These are phyloP conservation scores for Silene uniflora DNA, from an alignment of 148 eudicot genomes.

Conservation along the genomic window DNA sequence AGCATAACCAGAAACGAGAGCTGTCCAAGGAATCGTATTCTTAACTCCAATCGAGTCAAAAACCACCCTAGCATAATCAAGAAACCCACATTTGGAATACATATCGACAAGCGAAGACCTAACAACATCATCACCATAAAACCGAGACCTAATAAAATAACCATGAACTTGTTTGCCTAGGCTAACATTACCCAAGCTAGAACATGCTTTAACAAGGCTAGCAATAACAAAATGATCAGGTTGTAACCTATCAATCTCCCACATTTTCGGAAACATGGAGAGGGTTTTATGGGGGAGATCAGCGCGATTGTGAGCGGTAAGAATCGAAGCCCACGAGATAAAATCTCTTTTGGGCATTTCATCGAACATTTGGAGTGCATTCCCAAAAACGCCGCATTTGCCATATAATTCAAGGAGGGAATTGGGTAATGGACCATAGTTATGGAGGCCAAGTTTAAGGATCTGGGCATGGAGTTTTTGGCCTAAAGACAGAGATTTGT, in stretches of 20 bases:
- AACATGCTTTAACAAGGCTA: conserved; percentile 53
- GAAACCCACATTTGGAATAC: no score
- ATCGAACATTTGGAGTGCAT: conserved; percentile 62
- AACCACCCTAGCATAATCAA: no score
- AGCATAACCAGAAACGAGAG: no score
- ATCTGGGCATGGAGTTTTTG: conserved; percentile 62
- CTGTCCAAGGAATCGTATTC: no score
- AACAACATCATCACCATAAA: no score
- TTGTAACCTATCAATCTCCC: conserved; percentile 33
- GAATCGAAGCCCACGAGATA: conserved; percentile 63
- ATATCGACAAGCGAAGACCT: no score
- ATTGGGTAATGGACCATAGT: conserved; percentile 40
- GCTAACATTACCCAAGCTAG: conserved; percentile 35
- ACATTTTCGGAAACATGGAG: conserved; percentile 39
- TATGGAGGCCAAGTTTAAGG: conserved; percentile 46
- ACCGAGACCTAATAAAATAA: no score
- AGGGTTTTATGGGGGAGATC: conserved; percentile 34
- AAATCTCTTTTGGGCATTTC: conserved; percentile 52
- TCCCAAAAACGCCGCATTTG: conserved; percentile 43
- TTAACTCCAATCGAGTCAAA: no score
- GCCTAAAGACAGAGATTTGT: conserved; percentile 42
- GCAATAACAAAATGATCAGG: conserved; percentile 67
- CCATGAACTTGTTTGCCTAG: conserved; percentile 56
- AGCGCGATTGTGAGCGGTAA: conserved; percentile 59
- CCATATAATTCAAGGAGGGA: conserved; percentile 46